These are phyloP conservation scores for Papiliotrema laurentii DNA, from an alignment of 1,284 basidiomycete genomes.

Conservation along the genomic window DNA sequence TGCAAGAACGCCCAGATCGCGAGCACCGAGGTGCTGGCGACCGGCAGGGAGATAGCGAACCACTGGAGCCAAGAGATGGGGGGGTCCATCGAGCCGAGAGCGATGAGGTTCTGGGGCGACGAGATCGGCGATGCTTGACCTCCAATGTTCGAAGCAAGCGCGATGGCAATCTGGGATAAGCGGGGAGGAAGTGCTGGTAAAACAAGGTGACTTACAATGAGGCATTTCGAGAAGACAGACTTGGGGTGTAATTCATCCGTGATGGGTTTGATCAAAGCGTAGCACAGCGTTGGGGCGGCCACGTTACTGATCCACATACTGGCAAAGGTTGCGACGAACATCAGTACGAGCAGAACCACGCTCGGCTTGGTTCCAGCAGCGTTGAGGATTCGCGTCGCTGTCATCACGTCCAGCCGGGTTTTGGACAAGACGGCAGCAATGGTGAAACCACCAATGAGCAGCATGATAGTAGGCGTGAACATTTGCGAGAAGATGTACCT, in stretches of 20 bases:
- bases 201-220: constrained; percentile 63
- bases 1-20: constrained; percentile 90
- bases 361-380: constrained; percentile 84
- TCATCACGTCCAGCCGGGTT: constrained; percentile 91
- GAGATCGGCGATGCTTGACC: constrained; percentile 88
- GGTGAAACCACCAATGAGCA: constrained; percentile 95
- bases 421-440: constrained; percentile 95
- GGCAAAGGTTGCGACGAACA: constrained; percentile 95
- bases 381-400: constrained; percentile 88
- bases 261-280: constrained; percentile 96
- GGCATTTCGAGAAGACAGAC: constrained; percentile 80
- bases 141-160: constrained; percentile 96
- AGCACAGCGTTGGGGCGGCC: constrained; percentile 94
- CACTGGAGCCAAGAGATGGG: constrained; percentile 84
- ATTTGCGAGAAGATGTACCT: constrained; percentile 58
- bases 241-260: constrained; percentile 84
- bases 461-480: constrained; percentile 73
- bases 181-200: not conserved
- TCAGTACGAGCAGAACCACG: constrained; percentile 85
- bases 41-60: constrained; percentile 92
- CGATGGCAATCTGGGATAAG: constrained; percentile 74
- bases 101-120: constrained; percentile 96
- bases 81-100: constrained; percentile 80
- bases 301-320: constrained; percentile 99
- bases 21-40: constrained; percentile 76